A percentile compares a stretch with the other conserved stretches of the same genome.
These are phyloP conservation scores for Citrus maxima DNA, from an alignment of 345 rosid species.

Conservation along the genomic window DNA sequence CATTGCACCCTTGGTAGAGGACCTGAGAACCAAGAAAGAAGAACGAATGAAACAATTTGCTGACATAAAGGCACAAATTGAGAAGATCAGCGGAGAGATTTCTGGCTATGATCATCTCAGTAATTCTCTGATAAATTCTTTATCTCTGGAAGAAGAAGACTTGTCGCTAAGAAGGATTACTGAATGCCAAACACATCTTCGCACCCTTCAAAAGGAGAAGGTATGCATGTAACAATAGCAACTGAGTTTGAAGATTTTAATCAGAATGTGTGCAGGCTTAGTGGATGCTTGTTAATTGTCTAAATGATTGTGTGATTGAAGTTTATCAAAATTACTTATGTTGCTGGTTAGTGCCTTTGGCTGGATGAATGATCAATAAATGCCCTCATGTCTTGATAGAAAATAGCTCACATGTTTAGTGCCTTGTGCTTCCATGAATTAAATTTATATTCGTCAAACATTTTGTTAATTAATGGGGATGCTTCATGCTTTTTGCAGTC, in stretches of 20 bases:
- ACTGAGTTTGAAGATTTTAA: neutral
- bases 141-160: conserved; percentile 72
- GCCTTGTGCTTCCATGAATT: neutral
- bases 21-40: conserved; percentile 72
- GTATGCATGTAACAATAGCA: conserved; percentile 25
- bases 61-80: conserved; percentile 69
- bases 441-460: neutral
- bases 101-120: conserved; percentile 54
- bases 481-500: conserved; percentile 52
- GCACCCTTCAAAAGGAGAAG: conserved; percentile 84
- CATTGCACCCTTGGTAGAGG: conserved; percentile 73
- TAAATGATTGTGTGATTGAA: neutral
- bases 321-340: neutral
- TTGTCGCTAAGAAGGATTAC: conserved; percentile 76
- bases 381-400: neutral
- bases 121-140: conserved; percentile 33
- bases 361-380: neutral
- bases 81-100: conserved; percentile 79
- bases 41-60: conserved; percentile 76
- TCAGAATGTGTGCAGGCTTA: neutral
- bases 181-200: conserved; percentile 79
- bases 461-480: neutral
- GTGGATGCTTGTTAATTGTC: neutral
- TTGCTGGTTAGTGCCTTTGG: neutral
- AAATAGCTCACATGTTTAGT: neutral